Percentiles rank a stretch among this genome's conserved stretches.
phyloP scores from a whole-genome alignment of 2,329 filamentous ascomycete species.

The Colletotrichum tropicicola region DNA sequence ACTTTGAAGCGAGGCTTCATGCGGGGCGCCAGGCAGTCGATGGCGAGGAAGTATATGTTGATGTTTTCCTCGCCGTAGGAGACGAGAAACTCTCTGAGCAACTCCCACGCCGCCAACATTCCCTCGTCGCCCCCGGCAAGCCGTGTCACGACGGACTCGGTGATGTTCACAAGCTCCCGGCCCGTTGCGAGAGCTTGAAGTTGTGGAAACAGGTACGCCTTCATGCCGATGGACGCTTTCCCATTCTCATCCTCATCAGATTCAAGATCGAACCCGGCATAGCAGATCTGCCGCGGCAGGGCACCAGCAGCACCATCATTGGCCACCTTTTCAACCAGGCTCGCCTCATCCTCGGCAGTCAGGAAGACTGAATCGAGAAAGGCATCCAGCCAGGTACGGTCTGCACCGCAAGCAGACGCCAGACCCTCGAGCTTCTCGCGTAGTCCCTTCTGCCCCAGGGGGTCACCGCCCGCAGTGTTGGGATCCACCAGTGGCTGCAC shows the following conservation, averaged over 20 bases:
- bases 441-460: conserved; percentile 2
- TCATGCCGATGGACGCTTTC: conserved; percentile 5
- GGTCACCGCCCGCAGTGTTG: neutral
- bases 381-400: neutral
- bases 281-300: conserved; percentile 6
- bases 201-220: conserved; percentile 18
- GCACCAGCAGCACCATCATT: neutral
- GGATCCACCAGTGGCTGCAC: conserved; percentile 6
- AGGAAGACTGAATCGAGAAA: conserved; percentile 12
- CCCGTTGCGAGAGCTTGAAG: conserved; percentile 12
- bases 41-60: neutral
- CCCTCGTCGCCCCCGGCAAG: neutral
- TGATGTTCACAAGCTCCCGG: neutral
- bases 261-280: conserved; percentile 14
- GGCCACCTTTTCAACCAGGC: neutral
- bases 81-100: neutral
- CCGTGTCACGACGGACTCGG: neutral
- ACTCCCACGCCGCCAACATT: neutral
- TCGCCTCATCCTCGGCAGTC: neutral
- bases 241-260: neutral
- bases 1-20: conserved; percentile 6
- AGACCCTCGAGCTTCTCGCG: conserved; percentile 9
- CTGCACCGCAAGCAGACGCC: neutral
- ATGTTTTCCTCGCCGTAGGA: neutral
- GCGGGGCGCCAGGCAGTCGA: neutral